Evolutionary conservation across 2,329 filamentous ascomycete genomes (phyloP).

Genomic region (Microcyclospora tardicrescens): DNA sequence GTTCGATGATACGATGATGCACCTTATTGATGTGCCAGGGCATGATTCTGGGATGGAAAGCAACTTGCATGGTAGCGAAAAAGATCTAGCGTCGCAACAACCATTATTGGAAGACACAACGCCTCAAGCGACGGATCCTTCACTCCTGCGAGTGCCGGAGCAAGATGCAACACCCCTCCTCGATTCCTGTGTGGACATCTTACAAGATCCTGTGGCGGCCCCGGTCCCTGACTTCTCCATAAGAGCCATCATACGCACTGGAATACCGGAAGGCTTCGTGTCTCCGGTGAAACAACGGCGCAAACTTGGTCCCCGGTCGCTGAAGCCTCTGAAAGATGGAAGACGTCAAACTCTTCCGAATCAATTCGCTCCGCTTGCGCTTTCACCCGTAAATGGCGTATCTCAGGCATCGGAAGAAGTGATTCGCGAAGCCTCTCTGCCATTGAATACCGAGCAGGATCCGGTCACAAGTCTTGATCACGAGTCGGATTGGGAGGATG

Average conservation of each 20-base stretch:
- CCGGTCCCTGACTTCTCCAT: neutral
- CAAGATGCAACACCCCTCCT: no score
- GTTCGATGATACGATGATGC: conserved; percentile 8
- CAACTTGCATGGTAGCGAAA: neutral
- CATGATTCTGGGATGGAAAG: neutral
- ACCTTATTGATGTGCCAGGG: conserved; percentile 5
- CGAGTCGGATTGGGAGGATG: no score
- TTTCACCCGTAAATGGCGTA: no score
- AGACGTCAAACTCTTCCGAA: conserved; percentile 18
- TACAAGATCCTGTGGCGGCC: neutral
- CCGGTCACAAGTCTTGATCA: no score
- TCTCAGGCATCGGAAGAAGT: no score
- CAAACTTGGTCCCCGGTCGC: conserved; percentile 1
- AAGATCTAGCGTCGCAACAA: neutral
- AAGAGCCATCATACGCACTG: neutral
- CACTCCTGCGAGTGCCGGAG: no score
- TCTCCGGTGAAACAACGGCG: conserved; percentile 14
- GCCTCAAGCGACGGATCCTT: no score
- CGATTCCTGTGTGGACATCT: no score
- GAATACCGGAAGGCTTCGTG: conserved; percentile 21
- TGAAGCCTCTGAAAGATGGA: neutral
- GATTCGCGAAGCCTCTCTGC: no score
- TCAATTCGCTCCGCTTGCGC: conserved; percentile 11
- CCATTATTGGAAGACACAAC: neutral
- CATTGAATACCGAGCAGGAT: no score